phyloP scores from a whole-genome alignment of 1,139 yeast species.

The Candida frijolesensis region DNA sequence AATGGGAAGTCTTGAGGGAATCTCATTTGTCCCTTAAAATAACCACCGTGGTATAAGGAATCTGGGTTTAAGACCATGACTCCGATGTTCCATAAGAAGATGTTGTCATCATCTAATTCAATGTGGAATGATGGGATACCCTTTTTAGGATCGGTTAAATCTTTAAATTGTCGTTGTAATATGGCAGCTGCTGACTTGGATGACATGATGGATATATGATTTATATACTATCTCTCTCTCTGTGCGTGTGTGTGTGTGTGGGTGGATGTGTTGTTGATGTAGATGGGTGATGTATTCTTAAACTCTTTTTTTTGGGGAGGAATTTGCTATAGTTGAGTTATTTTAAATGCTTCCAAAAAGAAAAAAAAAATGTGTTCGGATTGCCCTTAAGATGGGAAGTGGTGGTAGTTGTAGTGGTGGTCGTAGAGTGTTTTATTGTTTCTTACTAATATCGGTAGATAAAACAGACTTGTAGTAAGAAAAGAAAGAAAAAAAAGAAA shows the following conservation, averaged over 20 bases:
- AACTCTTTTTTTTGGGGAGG: not conserved
- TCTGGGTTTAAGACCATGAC: constrained; percentile 90
- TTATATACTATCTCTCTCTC: too few relatives aligned
- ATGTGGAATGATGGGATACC: constrained; percentile 92
- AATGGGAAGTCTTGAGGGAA: constrained; percentile 92
- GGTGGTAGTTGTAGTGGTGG: too few relatives aligned
- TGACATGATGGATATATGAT: constrained; percentile 29
- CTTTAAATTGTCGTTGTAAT: constrained; percentile 90
- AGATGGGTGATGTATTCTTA: not conserved
- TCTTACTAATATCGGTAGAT: too few relatives aligned
- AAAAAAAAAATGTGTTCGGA: too few relatives aligned
- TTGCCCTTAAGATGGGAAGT: too few relatives aligned
- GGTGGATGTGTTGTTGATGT: not conserved
- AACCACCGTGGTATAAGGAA: constrained; percentile 94
- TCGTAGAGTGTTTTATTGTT: too few relatives aligned
- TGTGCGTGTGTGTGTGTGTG: not conserved
- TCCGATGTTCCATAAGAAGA: constrained; percentile 90
- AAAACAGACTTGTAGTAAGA: too few relatives aligned
- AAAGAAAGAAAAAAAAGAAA: too few relatives aligned
- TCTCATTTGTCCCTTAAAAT: constrained; percentile 90
- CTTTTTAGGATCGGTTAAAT: constrained; percentile 89
- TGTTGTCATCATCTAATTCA: constrained; percentile 84
- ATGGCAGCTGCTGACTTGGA: constrained; percentile 70
- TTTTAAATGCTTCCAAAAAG: too few relatives aligned
- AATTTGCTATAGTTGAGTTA: not conserved